Evolutionary conservation across 2,329 filamentous ascomycete species (phyloP), one percentile per base, ranked within the genome.

Genomic region (Fusarium fracticaudum): DNA sequence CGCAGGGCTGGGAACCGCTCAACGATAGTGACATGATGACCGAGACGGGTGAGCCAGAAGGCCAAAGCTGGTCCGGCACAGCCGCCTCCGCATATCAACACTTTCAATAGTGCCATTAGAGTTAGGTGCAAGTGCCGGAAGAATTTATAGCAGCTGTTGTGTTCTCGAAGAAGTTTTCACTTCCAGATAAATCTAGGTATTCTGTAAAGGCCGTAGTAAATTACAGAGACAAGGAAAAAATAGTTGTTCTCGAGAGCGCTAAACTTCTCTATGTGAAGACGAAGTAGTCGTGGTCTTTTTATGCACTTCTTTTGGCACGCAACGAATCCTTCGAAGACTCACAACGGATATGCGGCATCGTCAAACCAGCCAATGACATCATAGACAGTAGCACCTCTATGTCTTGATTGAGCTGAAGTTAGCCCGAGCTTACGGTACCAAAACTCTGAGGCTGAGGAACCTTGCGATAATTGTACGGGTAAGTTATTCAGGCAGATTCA

Each of bases 11-110:
- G 71, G 37, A 78, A 82, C 4, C 83, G 79, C 59, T 86, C 85
- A 29, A 86, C 66, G n/a, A 86, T 66, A 2, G 83, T 85, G 60
- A 84, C 78, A 1, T 29, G 53, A 37, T 81, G 79, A 2, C 81
- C 80, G 12, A 78, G 68, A 31, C 73, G 72, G n/a, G 72, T 64
- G 14, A 82, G 76, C 78, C 80, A 81, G 50, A 79, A 79, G 15
- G 80, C 80, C 3, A 80, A 38, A 1, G 79, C 75, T 26, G 79
- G 80, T 5, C 81, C 81, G 20, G 80, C 79, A 43, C 82, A 79
- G 33, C 80, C 80, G 12, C 79, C 81, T n/a, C 81, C 81, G 10
- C 77, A 76, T 17, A 83, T 77, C 35, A 81, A 73, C 20, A 80
- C 50, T 31, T 64, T 74, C 9, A 76, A 26, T 1, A 67, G 35